A percentile compares a stretch with the other conserved stretches of the same genome.
Evolutionary conservation across 768 basidiomycete genomes (phyloP).

Genomic region (Boletus vermiculosoides): DNA sequence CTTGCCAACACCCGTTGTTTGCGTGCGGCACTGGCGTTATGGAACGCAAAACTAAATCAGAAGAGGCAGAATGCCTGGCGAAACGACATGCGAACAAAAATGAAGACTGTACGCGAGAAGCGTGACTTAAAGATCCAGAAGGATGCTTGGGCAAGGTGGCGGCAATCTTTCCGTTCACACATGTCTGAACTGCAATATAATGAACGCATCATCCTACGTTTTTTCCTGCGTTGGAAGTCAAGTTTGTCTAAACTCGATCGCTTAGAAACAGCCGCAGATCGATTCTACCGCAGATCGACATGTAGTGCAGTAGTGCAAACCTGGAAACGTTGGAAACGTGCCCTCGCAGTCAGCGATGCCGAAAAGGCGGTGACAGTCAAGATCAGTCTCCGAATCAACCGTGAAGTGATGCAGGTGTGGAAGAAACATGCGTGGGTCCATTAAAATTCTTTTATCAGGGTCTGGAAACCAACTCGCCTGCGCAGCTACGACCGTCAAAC

Average conservation of each 20-base stretch:
- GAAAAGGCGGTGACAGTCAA: constrained; percentile 46
- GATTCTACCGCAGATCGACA: constrained; percentile 40
- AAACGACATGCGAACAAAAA: constrained; percentile 67
- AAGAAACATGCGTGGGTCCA: constrained; percentile 50
- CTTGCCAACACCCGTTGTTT: constrained; percentile 47
- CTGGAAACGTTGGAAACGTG: constrained; percentile 61
- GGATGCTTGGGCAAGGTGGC: constrained; percentile 69
- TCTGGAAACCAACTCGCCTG: constrained; percentile 4
- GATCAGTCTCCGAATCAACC: constrained; percentile 49
- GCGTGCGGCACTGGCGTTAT: constrained; percentile 43
- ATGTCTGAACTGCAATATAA: constrained; percentile 53
- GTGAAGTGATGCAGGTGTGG: constrained; percentile 54
- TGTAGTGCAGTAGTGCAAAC: constrained; percentile 37
- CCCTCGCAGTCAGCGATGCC: constrained; percentile 41
- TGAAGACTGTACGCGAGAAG: constrained; percentile 58
- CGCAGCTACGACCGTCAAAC: constrained; percentile 43
- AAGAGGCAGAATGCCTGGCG: constrained; percentile 62
- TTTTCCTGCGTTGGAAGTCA: constrained; percentile 54
- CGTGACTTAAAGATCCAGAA: constrained; percentile 52
- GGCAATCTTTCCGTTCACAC: constrained; percentile 50
- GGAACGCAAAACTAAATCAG: constrained; percentile 55
- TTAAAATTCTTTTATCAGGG: background rate
- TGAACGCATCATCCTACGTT: constrained; percentile 42
- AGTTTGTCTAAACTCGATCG: constrained; percentile 40
- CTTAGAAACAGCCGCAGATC: constrained; percentile 51